phyloP scores from a whole-genome alignment of 306 rosid genomes.

The Castanospermum australe region DNA sequence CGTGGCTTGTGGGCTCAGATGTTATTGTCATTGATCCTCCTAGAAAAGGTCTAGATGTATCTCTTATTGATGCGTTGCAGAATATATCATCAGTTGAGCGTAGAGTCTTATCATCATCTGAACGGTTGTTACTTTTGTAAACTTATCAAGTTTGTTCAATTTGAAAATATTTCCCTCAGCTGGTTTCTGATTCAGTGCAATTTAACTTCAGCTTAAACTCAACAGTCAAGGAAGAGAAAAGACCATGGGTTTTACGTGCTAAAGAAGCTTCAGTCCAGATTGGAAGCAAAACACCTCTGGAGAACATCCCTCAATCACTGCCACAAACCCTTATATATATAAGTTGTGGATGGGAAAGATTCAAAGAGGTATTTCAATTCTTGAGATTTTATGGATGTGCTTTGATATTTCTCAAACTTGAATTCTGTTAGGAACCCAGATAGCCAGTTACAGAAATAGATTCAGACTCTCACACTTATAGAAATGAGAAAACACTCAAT shows the following conservation, averaged over 20 bases:
- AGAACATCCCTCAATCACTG: slow-evolving; percentile 37
- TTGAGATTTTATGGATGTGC: slow-evolving; percentile 3
- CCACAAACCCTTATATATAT: slow-evolving; percentile 92
- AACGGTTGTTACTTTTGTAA: slow-evolving; percentile 52
- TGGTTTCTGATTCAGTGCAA: slow-evolving; percentile 33
- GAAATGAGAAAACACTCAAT: no score
- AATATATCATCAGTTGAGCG: slow-evolving; percentile 56
- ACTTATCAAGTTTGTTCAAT: slow-evolving; percentile 21
- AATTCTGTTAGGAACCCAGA: no score
- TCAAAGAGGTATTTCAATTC: slow-evolving; percentile 72
- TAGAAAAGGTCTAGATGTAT: slow-evolving; percentile 81
- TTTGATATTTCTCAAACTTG: slow-evolving; percentile 17
- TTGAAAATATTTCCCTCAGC: slow-evolving; percentile 19
- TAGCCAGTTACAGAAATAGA: no score
- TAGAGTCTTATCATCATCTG: slow-evolving; percentile 49
- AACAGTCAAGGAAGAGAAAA: slow-evolving; percentile 73
- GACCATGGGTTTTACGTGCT: slow-evolving; percentile 97
- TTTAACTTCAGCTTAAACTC: slow-evolving; percentile 55
- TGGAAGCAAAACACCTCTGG: slow-evolving; percentile 53
- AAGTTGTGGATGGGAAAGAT: slow-evolving; percentile 99
- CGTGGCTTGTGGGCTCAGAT: slow-evolving; percentile 86
- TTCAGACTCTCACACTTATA: no score
- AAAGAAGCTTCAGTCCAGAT: slow-evolving; percentile 75
- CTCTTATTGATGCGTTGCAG: slow-evolving; percentile 67
- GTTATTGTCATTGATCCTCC: slow-evolving; percentile 96